Evolutionary conservation across 2,329 filamentous ascomycete genomes (phyloP), one percentile per base, ranked within the genome.

Genomic region (Scedosporium minutisporum): DNA sequence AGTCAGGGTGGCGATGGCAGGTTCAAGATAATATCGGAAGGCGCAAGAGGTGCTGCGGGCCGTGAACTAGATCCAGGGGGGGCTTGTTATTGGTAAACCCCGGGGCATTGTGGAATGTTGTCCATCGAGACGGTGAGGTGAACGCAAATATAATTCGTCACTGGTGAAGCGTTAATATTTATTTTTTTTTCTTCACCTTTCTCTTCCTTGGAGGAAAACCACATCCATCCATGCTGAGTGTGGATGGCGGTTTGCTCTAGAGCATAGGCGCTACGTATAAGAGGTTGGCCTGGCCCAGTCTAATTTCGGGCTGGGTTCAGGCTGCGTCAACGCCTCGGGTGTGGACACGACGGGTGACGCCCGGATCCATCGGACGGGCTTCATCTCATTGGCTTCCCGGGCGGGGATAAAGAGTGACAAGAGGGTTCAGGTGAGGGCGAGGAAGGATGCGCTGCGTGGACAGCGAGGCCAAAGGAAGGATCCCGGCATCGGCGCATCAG

Each of bases 161-260:
- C 51, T 23, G 18, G 51, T 55, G 18, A 55, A 55, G 12, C 18
- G 12, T 12, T 7, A 48, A 48, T 63, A 58, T 58, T 60, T 46
- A 7, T 59, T 18, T 63, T 59, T 25, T 46, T 65, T 62, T 51
- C 48, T 51, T 58, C 29, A 9, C 29, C n/a, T 51, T 44, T 63
- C 58, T 33, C 61, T 61, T 63, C 62, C 63, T 63, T 58, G 60
- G 14, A 25, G 51, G 21, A 55, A 25, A 55, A 55, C 5, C 21
- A 6, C 21, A 55, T 6, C 9, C 51, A 55, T 29, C 44, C 44
- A 48, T n/a, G 44, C 21, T 48, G 9, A 7, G 9, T 16, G 44
- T 21, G n/a, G 44, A 48, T 3, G 18, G 44, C 5, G n/a, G 18
- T 21, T 48, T 48, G n/a, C 18, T 48, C 18, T 48, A 10, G 33